Base-by-base conservation (phyloP, 495 filamentous ascomycete species). In the Talaromyces ruber region DNA sequence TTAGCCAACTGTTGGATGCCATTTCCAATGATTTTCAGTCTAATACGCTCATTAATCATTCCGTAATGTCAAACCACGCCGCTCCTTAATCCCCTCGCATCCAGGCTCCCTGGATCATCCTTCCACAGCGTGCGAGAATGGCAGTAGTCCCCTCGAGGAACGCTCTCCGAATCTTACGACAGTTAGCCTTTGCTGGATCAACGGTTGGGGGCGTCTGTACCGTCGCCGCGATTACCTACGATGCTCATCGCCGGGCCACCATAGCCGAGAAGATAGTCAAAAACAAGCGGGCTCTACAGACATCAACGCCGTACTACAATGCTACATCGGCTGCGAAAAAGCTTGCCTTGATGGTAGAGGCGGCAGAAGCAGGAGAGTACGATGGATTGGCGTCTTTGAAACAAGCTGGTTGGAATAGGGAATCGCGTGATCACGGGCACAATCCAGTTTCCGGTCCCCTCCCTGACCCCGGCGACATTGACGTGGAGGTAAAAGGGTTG, bases 291-390 rank as follows among this genome's bases (percentile, higher is more conserved):
- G 71, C 70, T 30, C 61, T 80, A 16, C 77, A 74, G 56, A 73
- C 75, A 21, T 79, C 75, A 16, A 74, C 76, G 6, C 75, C 77
- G 1, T 72, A 75, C 25, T 78, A 79, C 64, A 71, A 79, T 72
- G 77, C 77, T 30, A 76, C 73, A 2, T 70, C 74, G 34, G 71
- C 77, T 6, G 77, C 77, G 18, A 70, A 63, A 30, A 65, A 75
- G 11, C 66, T 79, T 5, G 67, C 72, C 2, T 66, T 67, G 1
- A 77, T 78, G 74, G 72, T 77, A 64, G 74, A 76, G 43, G 72
- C 72, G 7, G 77, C 77, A 6, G 77, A 78, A 58, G 72, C 73
- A 3, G 77, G 74, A 3, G 74, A 77, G 29, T 79, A 76, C 37
- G 70, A 67, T 62, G 71, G 76, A 0, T 32, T 77, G 55, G 72